Evolutionary conservation across 2,329 filamentous ascomycete species (phyloP).

Genomic region (Clonostachys chloroleuca): DNA sequence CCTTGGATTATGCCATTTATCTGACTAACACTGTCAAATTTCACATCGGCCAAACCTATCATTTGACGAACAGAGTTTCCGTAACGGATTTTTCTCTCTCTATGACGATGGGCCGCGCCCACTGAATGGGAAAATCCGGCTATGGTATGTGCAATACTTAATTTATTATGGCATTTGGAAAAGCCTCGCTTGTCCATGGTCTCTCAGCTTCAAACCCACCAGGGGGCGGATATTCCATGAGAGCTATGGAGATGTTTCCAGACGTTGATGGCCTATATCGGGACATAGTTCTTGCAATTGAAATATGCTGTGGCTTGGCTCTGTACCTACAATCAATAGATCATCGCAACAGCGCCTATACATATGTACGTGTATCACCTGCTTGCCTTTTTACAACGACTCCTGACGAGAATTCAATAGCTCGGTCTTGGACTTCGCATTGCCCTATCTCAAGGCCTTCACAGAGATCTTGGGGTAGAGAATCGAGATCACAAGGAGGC

Average conservation of each 20-base stretch:
- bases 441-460: not conserved
- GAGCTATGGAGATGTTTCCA: not conserved
- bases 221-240: not conserved
- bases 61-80: slow-evolving; percentile 48
- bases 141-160: not conserved
- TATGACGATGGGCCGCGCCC: slow-evolving; percentile 6
- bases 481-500: not conserved
- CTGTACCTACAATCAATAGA: not conserved
- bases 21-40: slow-evolving; percentile 53
- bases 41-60: slow-evolving; percentile 47
- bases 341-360: not conserved
- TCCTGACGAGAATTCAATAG: not conserved
- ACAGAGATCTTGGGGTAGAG: not conserved
- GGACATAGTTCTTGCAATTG: not conserved
- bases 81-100: slow-evolving; percentile 21
- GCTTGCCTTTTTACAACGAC: not conserved
- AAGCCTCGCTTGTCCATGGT: not conserved
- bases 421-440: not conserved
- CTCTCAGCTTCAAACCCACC: not conserved
- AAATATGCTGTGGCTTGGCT: not conserved
- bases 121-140: not conserved
- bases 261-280: not conserved
- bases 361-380: not conserved
- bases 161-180: not conserved
- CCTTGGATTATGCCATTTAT: slow-evolving; percentile 45